Base-by-base conservation (phyloP, 441 rosid species). In the Adansonia madagascariensis region DNA sequence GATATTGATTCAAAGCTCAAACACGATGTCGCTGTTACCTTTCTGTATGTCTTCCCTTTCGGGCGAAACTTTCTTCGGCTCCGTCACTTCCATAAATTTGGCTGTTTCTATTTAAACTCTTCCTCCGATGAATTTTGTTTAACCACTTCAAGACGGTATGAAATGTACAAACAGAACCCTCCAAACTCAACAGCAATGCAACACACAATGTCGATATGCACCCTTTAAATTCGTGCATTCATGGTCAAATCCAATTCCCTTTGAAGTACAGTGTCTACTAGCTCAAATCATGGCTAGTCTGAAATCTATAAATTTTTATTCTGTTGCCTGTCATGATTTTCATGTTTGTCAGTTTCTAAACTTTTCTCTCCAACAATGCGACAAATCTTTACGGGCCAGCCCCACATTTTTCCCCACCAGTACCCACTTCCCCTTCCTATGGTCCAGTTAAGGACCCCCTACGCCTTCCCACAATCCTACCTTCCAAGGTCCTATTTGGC, bases 211-310 rank as follows among this genome's bases (percentile, higher is more conserved):
- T 55, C 49, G 75, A 20, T 39, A 55, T 71, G 41, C 57, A 69
- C 44, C 63, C 63, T 35, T 35, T 35, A 35, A 53, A 5, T 71
- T 27, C 22, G 44, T 70, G 57, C 44, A 50, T 27, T 53, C 63
- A 71, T 9, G 24, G 49, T 53, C 49, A 35, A 17, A 53, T 71
- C 50, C 1, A 49, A 24, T 49, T 22, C n/a, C 41, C n/a, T 18
- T 44, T 67, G 17, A 7, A 56, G 22, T 7, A 55, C 9, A 55
- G 3, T 60, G 31, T 44, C 35, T 46, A 9, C 27, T 50, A 15
- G 11, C 74, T 52, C 60, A 70, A 68, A 79, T 50, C 43, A 80
- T 82, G 80, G 57, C 68, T 24, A 8, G 9, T 31, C 73, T 73
- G 11, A 71, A 17, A 27, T 46, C 68, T 20, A 12, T 50, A 66